These are phyloP conservation scores for Dalbergia cultrata DNA, from an alignment of 306 rosid species.

Conservation along the genomic window DNA sequence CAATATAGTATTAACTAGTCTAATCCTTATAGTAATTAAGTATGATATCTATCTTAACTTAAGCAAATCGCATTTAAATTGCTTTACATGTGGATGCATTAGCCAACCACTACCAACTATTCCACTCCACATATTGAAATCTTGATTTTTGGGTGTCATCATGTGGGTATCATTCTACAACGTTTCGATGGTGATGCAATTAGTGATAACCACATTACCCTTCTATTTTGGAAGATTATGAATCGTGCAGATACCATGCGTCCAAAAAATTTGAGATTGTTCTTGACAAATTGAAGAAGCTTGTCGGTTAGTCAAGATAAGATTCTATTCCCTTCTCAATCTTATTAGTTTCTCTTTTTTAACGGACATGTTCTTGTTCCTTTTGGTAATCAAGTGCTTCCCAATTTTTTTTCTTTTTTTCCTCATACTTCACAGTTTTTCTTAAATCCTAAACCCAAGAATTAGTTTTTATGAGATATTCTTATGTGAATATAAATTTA, in stretches of 20 bases:
- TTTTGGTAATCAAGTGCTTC: background rate
- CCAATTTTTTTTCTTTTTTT: background rate
- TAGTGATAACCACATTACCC: background rate
- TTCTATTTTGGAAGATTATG: constrained; percentile 15
- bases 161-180: background rate
- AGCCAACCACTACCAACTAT: background rate
- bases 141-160: constrained; percentile 10
- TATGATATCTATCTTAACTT: background rate
- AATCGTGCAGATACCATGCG: background rate
- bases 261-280: constrained; percentile 1
- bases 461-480: no score
- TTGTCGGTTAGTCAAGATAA: background rate
- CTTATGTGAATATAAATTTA: no score
- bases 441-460: no score
- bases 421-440: no score
- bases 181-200: constrained; percentile 4
- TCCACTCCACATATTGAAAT: constrained; percentile 4
- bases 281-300: background rate
- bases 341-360: background rate
- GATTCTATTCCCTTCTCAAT: background rate
- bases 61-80: background rate
- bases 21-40: background rate
- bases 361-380: background rate
- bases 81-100: background rate
- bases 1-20: background rate